Base-by-base conservation (phyloP, 139 green algal genomes). In the Penium margaritaceum region DNA sequence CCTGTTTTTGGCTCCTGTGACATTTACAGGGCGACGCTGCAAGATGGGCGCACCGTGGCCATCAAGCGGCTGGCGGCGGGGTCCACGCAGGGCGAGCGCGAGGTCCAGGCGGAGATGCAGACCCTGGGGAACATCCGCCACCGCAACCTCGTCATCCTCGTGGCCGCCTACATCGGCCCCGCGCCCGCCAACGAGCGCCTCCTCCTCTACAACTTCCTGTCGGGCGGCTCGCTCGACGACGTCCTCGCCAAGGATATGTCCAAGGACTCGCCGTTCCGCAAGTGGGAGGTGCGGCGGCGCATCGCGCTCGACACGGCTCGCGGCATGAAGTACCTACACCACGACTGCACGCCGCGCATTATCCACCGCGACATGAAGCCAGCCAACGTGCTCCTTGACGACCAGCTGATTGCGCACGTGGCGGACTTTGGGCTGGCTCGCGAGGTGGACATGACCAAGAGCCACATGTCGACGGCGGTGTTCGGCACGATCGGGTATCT, bases 361-460 rank as follows among this genome's bases (percentile, higher is more conserved):
- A 55, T 84, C 4, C 82, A 87, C 51, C 32, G 82, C 14, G 82
- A 87, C 60, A 37, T 87, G n/a, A 87, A 87, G 67, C 80, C 80
- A 19, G 80, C 70, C n/a, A 87, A 87, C 46, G 62, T 87, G 30
- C 70, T 87, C 5, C 39, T 84, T 17, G 74, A 79, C 2, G 44
- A 46, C n/a, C 70, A 80, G 33, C 63, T 81, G 33, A 47, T 74
- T 4, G 79, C 74, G 17, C 81, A 87, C 54, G 58, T 66, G 14
- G 58, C 58, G 12, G 58, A 66, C 58, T 66, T 66, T 17, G 58
- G 58, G 24, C 58, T 66, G 58, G 58, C 58, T 27, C 12, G 32
- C 27, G 27, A 43, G 58, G 30, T 66, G 58, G 58, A 66, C 30
- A 29, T 43, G 58, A 17, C 27, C 24, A 29, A 27, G 3, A 24